phyloP scores from a whole-genome alignment of 495 filamentous ascomycete species.

The Pseudevernia furfuracea region DNA sequence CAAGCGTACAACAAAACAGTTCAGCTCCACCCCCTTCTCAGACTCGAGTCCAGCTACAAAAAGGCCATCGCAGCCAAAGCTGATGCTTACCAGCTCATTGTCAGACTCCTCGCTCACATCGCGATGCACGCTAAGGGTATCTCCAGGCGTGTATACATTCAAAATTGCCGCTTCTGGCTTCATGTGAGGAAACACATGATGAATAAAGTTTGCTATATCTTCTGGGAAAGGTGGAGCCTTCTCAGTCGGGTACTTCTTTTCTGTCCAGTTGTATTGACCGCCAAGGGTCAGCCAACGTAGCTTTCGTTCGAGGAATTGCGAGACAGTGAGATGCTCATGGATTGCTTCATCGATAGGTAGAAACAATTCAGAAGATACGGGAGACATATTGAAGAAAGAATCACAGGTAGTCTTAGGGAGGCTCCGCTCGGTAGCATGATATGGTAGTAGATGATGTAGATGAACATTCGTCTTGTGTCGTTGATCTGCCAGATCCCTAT shows the following conservation, averaged over 20 bases:
- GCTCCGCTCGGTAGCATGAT: slow-evolving; percentile 35
- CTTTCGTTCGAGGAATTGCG: slow-evolving; percentile 61
- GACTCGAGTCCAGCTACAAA: slow-evolving; percentile 58
- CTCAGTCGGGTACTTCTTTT: slow-evolving; percentile 63
- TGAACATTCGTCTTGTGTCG: slow-evolving; percentile 79
- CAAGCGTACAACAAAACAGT: slow-evolving; percentile 54
- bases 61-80: slow-evolving; percentile 78
- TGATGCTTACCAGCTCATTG: slow-evolving; percentile 70
- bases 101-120: slow-evolving; percentile 80
- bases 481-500: slow-evolving; percentile 69
- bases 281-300: slow-evolving; percentile 91
- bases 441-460: slow-evolving; percentile 69
- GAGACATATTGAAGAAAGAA: slow-evolving; percentile 47
- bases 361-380: slow-evolving; percentile 31
- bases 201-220: slow-evolving; percentile 60
- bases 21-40: slow-evolving; percentile 32
- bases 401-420: neutral
- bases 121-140: slow-evolving; percentile 80
- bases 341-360: slow-evolving; percentile 55
- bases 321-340: slow-evolving; percentile 62
- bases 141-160: slow-evolving; percentile 81
- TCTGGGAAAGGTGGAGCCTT: slow-evolving; percentile 62
- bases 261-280: slow-evolving; percentile 91
- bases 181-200: slow-evolving; percentile 60
- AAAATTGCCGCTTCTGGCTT: slow-evolving; percentile 80